A percentile compares a stretch with the other conserved stretches of the same genome.
phyloP scores from a whole-genome alignment of 179 eudicot species.

The Patellifolia procumbens region DNA sequence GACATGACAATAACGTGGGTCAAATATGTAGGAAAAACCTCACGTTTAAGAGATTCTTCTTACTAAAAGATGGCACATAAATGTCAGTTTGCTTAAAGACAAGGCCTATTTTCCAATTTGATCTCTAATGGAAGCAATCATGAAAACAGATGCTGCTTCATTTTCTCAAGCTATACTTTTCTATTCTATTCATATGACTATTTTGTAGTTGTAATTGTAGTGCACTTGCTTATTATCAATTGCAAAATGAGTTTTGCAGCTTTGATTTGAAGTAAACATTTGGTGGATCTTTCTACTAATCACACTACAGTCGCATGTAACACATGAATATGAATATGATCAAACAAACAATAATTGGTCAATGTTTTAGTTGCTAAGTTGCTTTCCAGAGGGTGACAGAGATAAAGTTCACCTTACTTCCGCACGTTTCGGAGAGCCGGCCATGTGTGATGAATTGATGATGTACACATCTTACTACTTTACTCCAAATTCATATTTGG shows the following conservation, averaged over 20 bases:
- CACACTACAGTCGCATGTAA: slow-evolving; percentile 4
- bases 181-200: background rate
- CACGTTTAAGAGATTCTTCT: slow-evolving; percentile 10
- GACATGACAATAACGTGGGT: background rate
- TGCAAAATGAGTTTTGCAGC: background rate
- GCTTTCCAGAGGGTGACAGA: background rate
- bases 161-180: background rate
- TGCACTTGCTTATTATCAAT: slow-evolving; percentile 4
- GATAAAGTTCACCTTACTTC: slow-evolving; percentile 1
- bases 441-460: background rate
- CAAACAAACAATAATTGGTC: background rate
- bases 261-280: slow-evolving; percentile 15
- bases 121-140: slow-evolving; percentile 6
- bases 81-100: slow-evolving; percentile 26
- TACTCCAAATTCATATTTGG: too few species aligned
- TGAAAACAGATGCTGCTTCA: slow-evolving; percentile 14
- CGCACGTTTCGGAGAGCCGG: background rate
- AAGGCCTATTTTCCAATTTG: slow-evolving; percentile 13
- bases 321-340: slow-evolving; percentile 12
- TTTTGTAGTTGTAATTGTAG: background rate
- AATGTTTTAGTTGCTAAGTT: slow-evolving; percentile 5
- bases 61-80: background rate
- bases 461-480: too few species aligned
- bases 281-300: background rate
- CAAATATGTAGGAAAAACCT: background rate